Conservation (phyloP, 2,329 filamentous ascomycete species). For the Colletotrichum phormii region DNA sequence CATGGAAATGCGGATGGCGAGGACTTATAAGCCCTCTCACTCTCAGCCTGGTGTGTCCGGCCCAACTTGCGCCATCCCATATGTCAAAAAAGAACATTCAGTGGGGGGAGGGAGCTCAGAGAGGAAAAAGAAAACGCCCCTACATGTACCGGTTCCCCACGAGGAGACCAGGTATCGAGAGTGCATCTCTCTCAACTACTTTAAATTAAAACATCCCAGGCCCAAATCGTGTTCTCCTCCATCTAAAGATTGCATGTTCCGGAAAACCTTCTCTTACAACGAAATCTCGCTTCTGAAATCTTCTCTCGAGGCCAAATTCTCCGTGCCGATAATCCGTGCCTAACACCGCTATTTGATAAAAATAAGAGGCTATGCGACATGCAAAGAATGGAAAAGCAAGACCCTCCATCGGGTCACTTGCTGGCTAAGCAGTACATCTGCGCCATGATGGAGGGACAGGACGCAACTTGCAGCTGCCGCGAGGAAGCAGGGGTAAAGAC, state of each 20-base stretch:
- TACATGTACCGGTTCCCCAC: neutral
- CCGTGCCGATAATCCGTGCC: neutral
- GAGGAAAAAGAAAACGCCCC: conserved; percentile 1
- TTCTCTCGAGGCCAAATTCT: neutral
- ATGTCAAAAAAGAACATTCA: conserved; percentile 1
- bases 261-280: neutral
- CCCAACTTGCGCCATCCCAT: neutral
- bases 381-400: no score
- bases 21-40: conserved; percentile 6
- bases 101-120: neutral
- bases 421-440: neutral
- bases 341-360: no score
- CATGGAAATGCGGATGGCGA: neutral
- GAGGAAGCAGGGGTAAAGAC: neutral
- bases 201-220: neutral
- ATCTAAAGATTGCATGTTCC: neutral
- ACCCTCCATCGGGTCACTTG: neutral
- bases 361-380: neutral
- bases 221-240: neutral
- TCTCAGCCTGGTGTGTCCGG: neutral
- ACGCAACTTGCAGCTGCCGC: neutral
- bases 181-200: neutral
- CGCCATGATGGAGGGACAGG: neutral
- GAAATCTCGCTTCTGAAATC: neutral
- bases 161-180: neutral